These are phyloP conservation scores for Prunus mongolica DNA, from an alignment of 306 rosid genomes.

Conservation along the genomic window DNA sequence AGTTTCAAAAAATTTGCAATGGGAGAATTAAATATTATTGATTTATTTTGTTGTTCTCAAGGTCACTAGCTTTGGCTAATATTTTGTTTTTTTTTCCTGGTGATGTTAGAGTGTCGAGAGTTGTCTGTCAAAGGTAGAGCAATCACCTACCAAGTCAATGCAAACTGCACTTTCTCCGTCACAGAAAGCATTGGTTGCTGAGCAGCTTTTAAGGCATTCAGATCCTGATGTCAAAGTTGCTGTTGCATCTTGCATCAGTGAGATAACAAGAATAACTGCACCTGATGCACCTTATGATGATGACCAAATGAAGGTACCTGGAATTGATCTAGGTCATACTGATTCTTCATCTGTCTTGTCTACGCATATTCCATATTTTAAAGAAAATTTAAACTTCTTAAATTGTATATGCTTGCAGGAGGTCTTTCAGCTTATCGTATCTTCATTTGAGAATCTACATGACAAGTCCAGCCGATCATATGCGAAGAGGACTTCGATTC, in stretches of 20 bases:
- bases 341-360: background rate
- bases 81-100: conserved; percentile 12
- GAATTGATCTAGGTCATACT: background rate
- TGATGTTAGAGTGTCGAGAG: conserved; percentile 56
- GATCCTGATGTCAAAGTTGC: conserved; percentile 76
- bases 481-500: conserved; percentile 62
- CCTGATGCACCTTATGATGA: conserved; percentile 96
- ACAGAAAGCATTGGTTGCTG: conserved; percentile 60
- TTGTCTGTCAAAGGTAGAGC: conserved; percentile 68
- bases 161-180: conserved; percentile 72
- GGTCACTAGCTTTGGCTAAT: background rate
- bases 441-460: conserved; percentile 76
- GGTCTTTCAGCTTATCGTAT: conserved; percentile 77
- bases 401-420: conserved; percentile 47
- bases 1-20: background rate
- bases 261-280: conserved; percentile 92
- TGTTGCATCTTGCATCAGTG: conserved; percentile 87
- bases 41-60: background rate
- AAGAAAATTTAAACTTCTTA: background rate
- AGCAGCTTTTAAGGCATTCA: conserved; percentile 57
- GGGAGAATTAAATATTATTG: too few relatives aligned
- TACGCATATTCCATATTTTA: background rate
- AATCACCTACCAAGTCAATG: conserved; percentile 71
- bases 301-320: conserved; percentile 81
- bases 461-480: conserved; percentile 67